Conservation (phyloP, 139 green algal genomes). For the Coelastrella sp. region DNA sequence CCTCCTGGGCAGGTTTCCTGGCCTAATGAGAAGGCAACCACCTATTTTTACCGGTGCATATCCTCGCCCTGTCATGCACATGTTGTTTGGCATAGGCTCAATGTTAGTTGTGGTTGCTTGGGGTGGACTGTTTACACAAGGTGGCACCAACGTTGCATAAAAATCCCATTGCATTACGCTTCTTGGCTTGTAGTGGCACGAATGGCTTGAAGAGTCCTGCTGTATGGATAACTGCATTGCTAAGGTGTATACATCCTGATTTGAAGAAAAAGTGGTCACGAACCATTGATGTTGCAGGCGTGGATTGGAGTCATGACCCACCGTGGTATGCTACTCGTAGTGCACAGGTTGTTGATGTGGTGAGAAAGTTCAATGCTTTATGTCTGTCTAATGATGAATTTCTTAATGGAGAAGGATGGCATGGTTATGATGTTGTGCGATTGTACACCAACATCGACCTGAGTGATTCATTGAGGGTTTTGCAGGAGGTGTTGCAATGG, state of each 20-base stretch:
- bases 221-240: not conserved
- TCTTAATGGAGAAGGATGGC: not conserved
- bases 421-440: not conserved
- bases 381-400: not conserved
- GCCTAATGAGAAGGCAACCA: no score
- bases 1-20: no score
- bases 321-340: not conserved
- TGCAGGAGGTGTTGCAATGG: not conserved
- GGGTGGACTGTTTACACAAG: no score
- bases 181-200: not conserved
- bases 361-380: not conserved
- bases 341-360: not conserved
- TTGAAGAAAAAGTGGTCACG: not conserved
- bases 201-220: constrained; percentile 13
- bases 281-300: not conserved
- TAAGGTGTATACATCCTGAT: not conserved
- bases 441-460: not conserved
- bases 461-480: not conserved
- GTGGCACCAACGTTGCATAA: constrained; percentile 23
- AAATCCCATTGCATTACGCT: not conserved
- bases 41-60: no score
- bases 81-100: no score
- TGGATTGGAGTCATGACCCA: not conserved
- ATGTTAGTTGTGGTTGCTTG: no score
- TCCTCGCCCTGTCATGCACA: no score